A percentile compares a stretch with the other conserved stretches of the same genome.
Conservation (phyloP, 305 asterid species). For the Fraxinus sp. region DNA sequence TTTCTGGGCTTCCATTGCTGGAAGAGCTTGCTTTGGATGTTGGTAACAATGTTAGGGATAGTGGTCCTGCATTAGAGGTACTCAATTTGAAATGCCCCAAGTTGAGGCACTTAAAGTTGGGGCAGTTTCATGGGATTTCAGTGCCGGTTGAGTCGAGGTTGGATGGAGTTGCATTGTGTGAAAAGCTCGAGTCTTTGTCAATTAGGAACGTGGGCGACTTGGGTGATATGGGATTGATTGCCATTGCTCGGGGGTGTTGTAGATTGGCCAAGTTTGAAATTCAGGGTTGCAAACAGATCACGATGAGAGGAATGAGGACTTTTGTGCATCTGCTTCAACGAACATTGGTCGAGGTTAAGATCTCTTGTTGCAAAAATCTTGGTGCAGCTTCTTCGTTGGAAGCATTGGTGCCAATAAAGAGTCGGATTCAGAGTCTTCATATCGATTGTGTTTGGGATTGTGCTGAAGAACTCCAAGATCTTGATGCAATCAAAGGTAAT, state of each 20-base stretch:
- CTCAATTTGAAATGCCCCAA: slow-evolving; percentile 64
- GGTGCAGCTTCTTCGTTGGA: slow-evolving; percentile 55
- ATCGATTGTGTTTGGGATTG: slow-evolving; percentile 76
- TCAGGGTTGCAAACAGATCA: slow-evolving; percentile 68
- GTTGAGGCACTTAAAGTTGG: slow-evolving; percentile 62
- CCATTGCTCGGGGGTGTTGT: slow-evolving; percentile 81
- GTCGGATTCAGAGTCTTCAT: slow-evolving; percentile 65
- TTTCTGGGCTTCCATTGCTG: slow-evolving; percentile 63
- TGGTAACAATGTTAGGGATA: slow-evolving; percentile 62
- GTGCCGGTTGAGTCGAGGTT: slow-evolving; percentile 64
- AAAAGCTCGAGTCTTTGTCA: slow-evolving; percentile 61
- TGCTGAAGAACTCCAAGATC: slow-evolving; percentile 38
- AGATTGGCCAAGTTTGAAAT: slow-evolving; percentile 66
- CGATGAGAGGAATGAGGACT: slow-evolving; percentile 76
- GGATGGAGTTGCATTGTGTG: slow-evolving; percentile 79
- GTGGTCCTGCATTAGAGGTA: slow-evolving; percentile 77
- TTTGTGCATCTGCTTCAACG: slow-evolving; percentile 50
- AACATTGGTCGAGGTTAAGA: slow-evolving; percentile 67
- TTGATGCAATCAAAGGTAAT: slow-evolving; percentile 31
- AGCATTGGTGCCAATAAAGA: slow-evolving; percentile 75
- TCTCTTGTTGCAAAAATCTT: slow-evolving; percentile 76
- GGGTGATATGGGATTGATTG: slow-evolving; percentile 81
- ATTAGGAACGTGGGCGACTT: slow-evolving; percentile 69
- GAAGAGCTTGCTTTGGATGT: slow-evolving; percentile 73
- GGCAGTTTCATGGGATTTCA: slow-evolving; percentile 79